phyloP scores from a whole-genome alignment of 805 yeast genomes.

The Ogataea sp. region DNA sequence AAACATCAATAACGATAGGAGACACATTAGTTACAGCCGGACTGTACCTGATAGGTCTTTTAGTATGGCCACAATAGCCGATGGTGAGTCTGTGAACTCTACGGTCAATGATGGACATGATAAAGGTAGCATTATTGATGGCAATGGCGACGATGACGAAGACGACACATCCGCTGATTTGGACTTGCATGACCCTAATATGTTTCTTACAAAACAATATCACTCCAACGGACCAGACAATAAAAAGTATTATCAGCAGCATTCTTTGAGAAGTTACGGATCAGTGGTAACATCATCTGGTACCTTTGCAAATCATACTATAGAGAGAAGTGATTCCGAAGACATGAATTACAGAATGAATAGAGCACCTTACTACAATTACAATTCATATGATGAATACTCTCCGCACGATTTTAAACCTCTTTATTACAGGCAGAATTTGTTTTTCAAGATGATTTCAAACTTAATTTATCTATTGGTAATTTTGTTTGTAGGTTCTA shows the following conservation, averaged over 20 bases:
- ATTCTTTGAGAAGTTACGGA: conserved; percentile 1
- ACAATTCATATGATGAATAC: conserved; percentile 8
- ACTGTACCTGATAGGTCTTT: background rate
- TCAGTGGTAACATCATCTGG: background rate
- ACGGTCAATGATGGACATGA: background rate
- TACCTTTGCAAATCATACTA: background rate
- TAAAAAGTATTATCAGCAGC: background rate
- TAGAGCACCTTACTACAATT: background rate
- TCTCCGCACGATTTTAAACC: conserved; percentile 28
- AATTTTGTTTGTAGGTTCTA: conserved; percentile 3
- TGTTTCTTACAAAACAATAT: conserved; percentile 13
- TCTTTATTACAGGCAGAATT: conserved; percentile 16
- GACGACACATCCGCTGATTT: conserved; percentile 2
- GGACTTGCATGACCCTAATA: conserved; percentile 16
- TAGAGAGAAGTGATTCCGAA: background rate
- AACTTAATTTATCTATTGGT: conserved; percentile 9
- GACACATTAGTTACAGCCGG: background rate
- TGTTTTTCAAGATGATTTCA: conserved; percentile 11
- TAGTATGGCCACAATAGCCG: background rate
- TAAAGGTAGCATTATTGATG: too few species aligned
- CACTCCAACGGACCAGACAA: background rate
- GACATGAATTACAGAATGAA: background rate
- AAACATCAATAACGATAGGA: background rate
- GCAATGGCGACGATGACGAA: background rate
- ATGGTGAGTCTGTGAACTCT: background rate